Evolutionary conservation across 257 asterid genomes (phyloP).

Genomic region (Henckelia pumila): DNA sequence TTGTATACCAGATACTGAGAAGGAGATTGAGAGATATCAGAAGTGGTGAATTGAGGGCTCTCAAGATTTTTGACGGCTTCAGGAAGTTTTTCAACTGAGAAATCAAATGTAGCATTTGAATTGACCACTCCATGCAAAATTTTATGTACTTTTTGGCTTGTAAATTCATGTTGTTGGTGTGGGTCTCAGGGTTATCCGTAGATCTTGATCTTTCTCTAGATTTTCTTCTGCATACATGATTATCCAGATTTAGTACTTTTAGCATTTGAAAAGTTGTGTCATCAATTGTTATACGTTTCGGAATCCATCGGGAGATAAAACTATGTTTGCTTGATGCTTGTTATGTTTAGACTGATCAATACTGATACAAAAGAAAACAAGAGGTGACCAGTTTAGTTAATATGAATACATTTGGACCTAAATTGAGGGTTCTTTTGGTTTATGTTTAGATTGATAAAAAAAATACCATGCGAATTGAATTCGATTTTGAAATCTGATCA

Average conservation of each 20-base stretch:
- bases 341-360: too few species aligned
- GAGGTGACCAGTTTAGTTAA: not conserved
- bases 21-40: conserved; percentile 77
- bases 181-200: not conserved
- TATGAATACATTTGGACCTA: too few species aligned
- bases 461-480: too few species aligned
- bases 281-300: too few species aligned
- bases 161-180: not conserved
- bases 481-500: too few species aligned
- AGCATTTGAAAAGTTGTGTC: not conserved
- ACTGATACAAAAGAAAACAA: too few species aligned
- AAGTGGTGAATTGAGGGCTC: conserved; percentile 76
- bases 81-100: conserved; percentile 57
- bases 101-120: conserved; percentile 6
- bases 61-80: conserved; percentile 64
- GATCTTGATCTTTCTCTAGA: not conserved
- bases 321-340: not conserved
- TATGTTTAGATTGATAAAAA: too few species aligned
- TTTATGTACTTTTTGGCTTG: not conserved
- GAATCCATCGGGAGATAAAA: too few species aligned
- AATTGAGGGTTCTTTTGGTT: too few species aligned
- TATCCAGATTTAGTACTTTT: not conserved
- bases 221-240: not conserved
- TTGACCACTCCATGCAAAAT: not conserved
- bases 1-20: conserved; percentile 61